These are phyloP conservation scores for Tetradesmus obliquus DNA, from an alignment of 139 green algal genomes.

Conservation along the genomic window DNA sequence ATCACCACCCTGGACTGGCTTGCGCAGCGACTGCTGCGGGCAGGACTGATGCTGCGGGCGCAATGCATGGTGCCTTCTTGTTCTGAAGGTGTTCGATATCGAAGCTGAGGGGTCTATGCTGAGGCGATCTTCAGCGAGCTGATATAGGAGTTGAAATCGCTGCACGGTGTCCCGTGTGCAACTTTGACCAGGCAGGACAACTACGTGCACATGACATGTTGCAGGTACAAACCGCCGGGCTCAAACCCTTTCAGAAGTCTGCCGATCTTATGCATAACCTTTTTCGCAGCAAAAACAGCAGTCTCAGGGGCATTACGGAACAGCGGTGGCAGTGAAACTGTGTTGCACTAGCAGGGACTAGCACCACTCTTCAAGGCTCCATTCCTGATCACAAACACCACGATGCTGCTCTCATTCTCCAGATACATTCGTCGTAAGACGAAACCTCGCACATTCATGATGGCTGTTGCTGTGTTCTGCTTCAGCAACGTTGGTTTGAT, in stretches of 20 bases:
- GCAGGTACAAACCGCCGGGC: not conserved
- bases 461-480: conserved; percentile 23
- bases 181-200: not conserved
- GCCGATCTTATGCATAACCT: no score
- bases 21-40: not conserved
- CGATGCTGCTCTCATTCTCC: conserved; percentile 2
- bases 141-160: not conserved
- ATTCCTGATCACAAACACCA: not conserved
- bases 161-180: not conserved
- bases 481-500: conserved; percentile 22
- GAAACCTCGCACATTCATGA: not conserved
- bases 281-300: no score
- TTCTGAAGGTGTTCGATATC: not conserved
- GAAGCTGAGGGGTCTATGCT: not conserved
- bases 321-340: no score
- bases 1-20: not conserved
- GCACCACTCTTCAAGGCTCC: not conserved
- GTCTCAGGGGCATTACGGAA: no score
- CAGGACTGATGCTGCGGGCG: not conserved
- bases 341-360: no score
- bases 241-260: not conserved
- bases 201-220: not conserved
- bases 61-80: not conserved
- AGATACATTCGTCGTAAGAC: not conserved
- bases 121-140: not conserved